Evolutionary conservation across 2,329 filamentous ascomycete species (phyloP).

Genomic region (Fusarium sp.): DNA sequence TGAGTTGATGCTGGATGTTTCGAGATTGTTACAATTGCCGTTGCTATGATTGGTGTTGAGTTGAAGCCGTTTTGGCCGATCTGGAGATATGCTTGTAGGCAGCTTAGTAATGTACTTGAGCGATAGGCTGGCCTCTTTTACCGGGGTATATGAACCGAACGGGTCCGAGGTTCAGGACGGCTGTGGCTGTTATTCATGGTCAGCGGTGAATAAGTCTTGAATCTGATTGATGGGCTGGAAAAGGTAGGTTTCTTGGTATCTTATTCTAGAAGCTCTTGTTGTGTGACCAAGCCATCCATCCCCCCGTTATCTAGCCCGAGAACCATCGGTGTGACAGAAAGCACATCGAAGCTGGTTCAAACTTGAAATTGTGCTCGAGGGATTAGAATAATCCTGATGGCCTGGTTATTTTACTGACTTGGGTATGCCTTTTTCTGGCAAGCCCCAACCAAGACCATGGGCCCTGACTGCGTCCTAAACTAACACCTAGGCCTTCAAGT

Average conservation of each 20-base stretch:
- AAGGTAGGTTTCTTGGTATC: neutral
- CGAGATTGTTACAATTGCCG: slow-evolving; percentile 35
- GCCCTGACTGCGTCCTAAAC: neutral
- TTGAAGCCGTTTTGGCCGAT: neutral
- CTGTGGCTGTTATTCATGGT: neutral
- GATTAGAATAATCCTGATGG: no score
- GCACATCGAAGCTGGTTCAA: neutral
- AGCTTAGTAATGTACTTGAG: slow-evolving; percentile 20
- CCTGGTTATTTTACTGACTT: no score
- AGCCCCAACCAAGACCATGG: neutral
- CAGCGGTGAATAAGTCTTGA: neutral
- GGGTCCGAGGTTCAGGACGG: neutral
- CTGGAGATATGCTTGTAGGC: neutral
- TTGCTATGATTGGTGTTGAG: slow-evolving; percentile 37
- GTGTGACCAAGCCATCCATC: neutral
- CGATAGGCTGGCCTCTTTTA: neutral
- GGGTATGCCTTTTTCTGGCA: no score
- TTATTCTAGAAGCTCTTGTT: neutral
- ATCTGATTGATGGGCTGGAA: neutral
- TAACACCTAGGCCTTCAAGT: neutral
- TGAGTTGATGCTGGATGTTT: slow-evolving; percentile 17
- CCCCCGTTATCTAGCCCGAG: neutral
- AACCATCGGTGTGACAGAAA: neutral
- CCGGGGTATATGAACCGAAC: neutral
- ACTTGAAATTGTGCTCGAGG: no score